Conservation (phyloP, 768 basidiomycete genomes). For the Pleurotus pulmonarius region DNA sequence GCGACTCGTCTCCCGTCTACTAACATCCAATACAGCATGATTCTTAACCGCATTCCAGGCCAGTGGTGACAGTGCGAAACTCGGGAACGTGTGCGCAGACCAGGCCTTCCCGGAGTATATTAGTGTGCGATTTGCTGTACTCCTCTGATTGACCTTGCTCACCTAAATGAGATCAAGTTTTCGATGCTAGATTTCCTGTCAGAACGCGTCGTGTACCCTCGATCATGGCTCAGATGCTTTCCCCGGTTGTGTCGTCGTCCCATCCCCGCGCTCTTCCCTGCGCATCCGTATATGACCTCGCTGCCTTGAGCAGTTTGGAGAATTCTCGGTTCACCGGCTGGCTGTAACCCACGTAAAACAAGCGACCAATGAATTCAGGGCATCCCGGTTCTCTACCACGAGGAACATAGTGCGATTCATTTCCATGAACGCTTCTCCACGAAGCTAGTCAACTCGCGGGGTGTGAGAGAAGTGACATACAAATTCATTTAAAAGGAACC, state of each 20-base stretch:
- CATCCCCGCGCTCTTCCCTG: neutral
- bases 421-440: slow-evolving; percentile 1
- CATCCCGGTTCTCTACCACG: neutral
- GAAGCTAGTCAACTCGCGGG: neutral
- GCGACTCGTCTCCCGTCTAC: neutral
- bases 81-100: neutral
- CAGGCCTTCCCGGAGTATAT: neutral
- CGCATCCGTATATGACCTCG: neutral
- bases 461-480: neutral
- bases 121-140: slow-evolving; percentile 4
- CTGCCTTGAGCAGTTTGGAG: neutral
- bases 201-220: too few relatives aligned
- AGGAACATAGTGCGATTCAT: neutral
- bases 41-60: neutral
- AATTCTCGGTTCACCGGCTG: neutral
- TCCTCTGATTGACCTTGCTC: neutral
- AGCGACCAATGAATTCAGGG: neutral
- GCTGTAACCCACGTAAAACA: neutral
- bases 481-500: neutral
- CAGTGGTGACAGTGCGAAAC: neutral
- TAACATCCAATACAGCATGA: neutral
- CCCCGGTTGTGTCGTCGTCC: neutral
- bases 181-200: neutral
- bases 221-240: neutral
- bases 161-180: slow-evolving; percentile 1